phyloP scores from a whole-genome alignment of 2,329 filamentous ascomycete species.

The Podosphaera xanthii region DNA sequence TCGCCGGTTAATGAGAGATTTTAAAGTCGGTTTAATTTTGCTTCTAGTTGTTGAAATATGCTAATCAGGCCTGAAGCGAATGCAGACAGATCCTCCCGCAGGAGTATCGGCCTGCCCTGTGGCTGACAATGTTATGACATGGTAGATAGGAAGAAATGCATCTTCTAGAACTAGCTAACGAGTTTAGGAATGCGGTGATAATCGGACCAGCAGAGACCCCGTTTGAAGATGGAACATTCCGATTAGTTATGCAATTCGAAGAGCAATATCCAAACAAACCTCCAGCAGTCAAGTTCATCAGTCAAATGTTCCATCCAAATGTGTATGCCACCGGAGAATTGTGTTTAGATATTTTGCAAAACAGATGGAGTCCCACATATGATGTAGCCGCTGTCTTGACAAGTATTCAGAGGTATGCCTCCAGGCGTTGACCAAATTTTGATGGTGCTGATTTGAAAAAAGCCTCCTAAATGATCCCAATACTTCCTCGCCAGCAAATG shows the following conservation, averaged over 20 bases:
- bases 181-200: conserved; percentile 79
- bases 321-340: conserved; percentile 94
- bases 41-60: conserved; percentile 6
- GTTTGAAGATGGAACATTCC: conserved; percentile 94
- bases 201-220: conserved; percentile 92
- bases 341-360: conserved; percentile 90
- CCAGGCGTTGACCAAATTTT: not conserved
- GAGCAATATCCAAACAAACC: conserved; percentile 98
- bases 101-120: conserved; percentile 92
- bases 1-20: conserved; percentile 94
- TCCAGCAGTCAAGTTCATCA: conserved; percentile 93
- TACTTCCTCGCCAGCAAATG: conserved; percentile 92
- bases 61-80: conserved; percentile 38
- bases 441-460: conserved; percentile 12
- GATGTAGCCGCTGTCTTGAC: conserved; percentile 93
- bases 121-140: conserved; percentile 93
- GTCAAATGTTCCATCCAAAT: conserved; percentile 97
- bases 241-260: conserved; percentile 96
- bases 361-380: conserved; percentile 95
- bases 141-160: conserved; percentile 27
- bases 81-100: conserved; percentile 95
- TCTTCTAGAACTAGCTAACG: not conserved
- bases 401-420: conserved; percentile 76
- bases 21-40: conserved; percentile 48
- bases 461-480: conserved; percentile 95